phyloP scores from a whole-genome alignment of 2,329 filamentous ascomycete species.

The Aspergillus aculeatus region DNA sequence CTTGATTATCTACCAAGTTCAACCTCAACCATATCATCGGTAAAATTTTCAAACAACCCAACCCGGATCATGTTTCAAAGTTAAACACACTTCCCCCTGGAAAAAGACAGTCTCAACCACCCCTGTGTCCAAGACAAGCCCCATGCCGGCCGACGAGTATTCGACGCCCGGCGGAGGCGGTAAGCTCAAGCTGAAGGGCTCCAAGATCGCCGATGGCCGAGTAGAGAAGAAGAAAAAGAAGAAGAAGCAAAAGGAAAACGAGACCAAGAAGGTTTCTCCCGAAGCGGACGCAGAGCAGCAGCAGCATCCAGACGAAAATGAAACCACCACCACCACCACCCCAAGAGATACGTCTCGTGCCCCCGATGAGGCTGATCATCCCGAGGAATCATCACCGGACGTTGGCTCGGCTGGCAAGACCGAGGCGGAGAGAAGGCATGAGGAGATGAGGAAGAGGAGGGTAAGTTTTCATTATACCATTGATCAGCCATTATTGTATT shows the following conservation, averaged over 20 bases:
- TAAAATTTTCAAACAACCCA: background rate
- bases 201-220: constrained; percentile 55
- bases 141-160: constrained; percentile 63
- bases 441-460: constrained; percentile 77
- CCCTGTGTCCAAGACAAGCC: background rate
- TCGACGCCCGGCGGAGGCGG: constrained; percentile 63
- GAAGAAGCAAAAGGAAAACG: constrained; percentile 35
- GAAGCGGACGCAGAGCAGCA: background rate
- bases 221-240: constrained; percentile 53
- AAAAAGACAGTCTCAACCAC: background rate
- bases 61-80: background rate
- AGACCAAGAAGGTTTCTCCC: background rate
- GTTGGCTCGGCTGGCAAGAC: constrained; percentile 60
- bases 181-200: constrained; percentile 82
- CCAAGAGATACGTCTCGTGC: background rate
- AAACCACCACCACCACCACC: background rate
- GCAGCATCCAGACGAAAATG: background rate
- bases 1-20: too few relatives aligned
- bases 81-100: background rate
- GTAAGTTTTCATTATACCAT: constrained; percentile 50
- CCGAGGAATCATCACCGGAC: constrained; percentile 7
- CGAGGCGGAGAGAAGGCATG: constrained; percentile 75
- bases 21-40: background rate
- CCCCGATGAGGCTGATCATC: constrained; percentile 18
- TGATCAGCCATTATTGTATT: too few relatives aligned